Evolutionary conservation across 345 rosid species (phyloP), one percentile per base, ranked within the genome.

Genomic region (Hibiscus tridactylites): DNA sequence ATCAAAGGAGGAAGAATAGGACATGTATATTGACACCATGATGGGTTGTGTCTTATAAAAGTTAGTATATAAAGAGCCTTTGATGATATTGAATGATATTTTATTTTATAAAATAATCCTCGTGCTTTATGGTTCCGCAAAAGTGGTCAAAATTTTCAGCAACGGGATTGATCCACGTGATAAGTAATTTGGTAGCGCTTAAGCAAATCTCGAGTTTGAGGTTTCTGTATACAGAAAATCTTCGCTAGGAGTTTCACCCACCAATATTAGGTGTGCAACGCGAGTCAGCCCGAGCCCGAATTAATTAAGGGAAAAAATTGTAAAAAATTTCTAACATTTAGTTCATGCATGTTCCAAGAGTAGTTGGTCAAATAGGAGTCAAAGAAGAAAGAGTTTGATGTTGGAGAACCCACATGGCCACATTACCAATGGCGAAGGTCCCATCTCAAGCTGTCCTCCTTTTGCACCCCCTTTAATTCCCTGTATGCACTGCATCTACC

Each of bases 381-480:
- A 81, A 81, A 74, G 71, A 80, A 50, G 72, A 59, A 70, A 75
- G 59, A 76, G 47, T 72, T 73, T 79, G 73, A 35, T 39, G 77
- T 69, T 70, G 82, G 67, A 78, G 83, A 82, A 75, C 90, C 89
- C 88, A 80, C 91, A 75, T 65, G 71, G 77, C 82, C 78, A 19
- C 91, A 75, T 65, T 72, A 75, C 81, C 78, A 47, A 12, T 11
- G 52, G 52, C 13, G 5, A 26, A 84, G 89, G 79, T 79, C 95
- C 95, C 91, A 80, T 81, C 81, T 82, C 76, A 79, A 83, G 87
- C 92, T 88, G 90, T 86, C 73, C 42, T 75, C 26, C 71, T 73
- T 63, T 31, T 68, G 58, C 39, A 28, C 9, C 61, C 49, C 72
- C 72, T 12, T 16, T 72, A 68, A 71, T 71, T 85, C 81, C 77